phyloP scores from a whole-genome alignment of 768 basidiomycete genomes.

The Neoboletus subvelutipes region DNA sequence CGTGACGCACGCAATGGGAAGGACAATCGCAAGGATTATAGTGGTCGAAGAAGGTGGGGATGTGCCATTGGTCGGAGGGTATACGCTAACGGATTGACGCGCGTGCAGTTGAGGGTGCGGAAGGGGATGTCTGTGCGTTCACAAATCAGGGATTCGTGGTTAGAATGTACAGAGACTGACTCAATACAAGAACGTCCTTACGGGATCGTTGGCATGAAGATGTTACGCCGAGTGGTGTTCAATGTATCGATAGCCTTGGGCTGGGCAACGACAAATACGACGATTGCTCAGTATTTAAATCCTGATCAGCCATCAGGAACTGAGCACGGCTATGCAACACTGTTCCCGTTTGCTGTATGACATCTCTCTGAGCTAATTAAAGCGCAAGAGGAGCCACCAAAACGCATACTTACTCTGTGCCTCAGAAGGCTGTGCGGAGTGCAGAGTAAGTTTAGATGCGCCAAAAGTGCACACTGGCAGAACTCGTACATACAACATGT shows the following conservation, averaged over 20 bases:
- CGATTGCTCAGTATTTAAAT: not conserved
- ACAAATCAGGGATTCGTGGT: not conserved
- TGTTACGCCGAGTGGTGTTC: not conserved
- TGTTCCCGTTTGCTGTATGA: not conserved
- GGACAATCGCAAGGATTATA: not conserved
- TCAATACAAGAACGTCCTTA: not conserved
- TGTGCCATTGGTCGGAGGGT: accelerated
- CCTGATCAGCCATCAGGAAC: not conserved
- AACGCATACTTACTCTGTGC: no score
- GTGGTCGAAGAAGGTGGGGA: not conserved
- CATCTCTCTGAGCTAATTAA: not conserved
- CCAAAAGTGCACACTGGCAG: not conserved
- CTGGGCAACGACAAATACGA: no score
- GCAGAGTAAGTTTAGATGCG: not conserved
- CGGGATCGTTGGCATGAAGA: not conserved
- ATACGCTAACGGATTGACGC: not conserved
- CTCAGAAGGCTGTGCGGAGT: not conserved
- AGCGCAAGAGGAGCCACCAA: not conserved
- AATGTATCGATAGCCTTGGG: not conserved
- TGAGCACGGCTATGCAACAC: not conserved
- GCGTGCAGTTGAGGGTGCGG: not conserved
- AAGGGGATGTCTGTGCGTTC: not conserved
- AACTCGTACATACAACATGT: no score
- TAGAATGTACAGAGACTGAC: not conserved
- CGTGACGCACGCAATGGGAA: accelerated